Base-by-base conservation (phyloP, 1,284 basidiomycete genomes). In the Apiotrichum gracile region DNA sequence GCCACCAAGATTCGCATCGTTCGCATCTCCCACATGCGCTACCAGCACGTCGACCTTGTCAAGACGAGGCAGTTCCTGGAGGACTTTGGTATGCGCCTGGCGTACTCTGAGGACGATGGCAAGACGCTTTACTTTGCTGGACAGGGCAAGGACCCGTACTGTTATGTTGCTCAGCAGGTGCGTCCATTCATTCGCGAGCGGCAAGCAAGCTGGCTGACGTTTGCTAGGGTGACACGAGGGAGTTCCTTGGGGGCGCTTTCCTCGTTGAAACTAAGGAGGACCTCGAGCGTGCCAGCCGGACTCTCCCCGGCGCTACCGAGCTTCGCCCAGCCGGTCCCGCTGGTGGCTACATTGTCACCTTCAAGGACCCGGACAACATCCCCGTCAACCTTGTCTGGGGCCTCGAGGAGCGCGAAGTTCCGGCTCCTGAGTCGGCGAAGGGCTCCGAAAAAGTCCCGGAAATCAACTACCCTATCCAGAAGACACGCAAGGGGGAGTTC, bases 71-170 rank as follows among this genome's bases (percentile, higher is more conserved):
- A 50, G 22, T 64, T 64, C 48, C 51, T 64, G 4, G 52, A 56
- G 49, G 62, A 64, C 57, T 64, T 64, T 49, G 62, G 62, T 31
- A 47, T 62, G 45, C 47, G 31, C n/a, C 38, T 62, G 3, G 51
- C 51, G 0, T 49, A 53, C 39, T 31, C 38, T 1, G 55, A 60
- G 33, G 19, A 56, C 33, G 51, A 41, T 17, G 58, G 51, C 29
- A 47, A 56, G 41, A 52, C 33, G n/a, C 46, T 58, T 16, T 64
- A 60, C 43, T 62, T 60, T 52, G 52, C 52, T 1, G 62, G 61
- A 14, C 35, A 58, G 8, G 62, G 62, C 10, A 48, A 49, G 12
- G 59, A 61, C 29, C 52, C 62, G 2, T 64, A 55, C 22, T 42
- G 56, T 2, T 62, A 61, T 25, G 58, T 64, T 5, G 62, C 61